phyloP scores from a whole-genome alignment of 139 green algal species.

The Chlamydomonas incerta region DNA sequence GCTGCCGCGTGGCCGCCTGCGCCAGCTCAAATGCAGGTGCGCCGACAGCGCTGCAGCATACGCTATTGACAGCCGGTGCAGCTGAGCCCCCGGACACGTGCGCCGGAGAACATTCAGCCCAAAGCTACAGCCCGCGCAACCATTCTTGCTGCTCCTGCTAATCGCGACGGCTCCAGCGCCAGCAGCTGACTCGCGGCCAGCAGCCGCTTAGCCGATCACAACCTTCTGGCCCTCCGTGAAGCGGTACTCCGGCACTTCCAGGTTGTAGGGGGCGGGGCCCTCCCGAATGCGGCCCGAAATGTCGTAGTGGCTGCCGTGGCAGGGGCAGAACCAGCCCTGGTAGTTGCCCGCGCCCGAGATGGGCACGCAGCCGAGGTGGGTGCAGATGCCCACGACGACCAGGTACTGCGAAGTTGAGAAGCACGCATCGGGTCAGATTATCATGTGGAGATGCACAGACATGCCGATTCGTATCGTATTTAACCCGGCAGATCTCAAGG shows the following conservation, averaged over 20 bases:
- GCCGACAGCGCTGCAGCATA: neutral
- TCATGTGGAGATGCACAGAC: too few species aligned
- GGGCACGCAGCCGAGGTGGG: conserved; percentile 98
- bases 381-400: conserved; percentile 98
- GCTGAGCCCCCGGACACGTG: too few species aligned
- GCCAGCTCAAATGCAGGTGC: too few species aligned
- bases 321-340: conserved; percentile 97
- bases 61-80: too few species aligned
- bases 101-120: too few species aligned
- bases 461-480: too few species aligned
- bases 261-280: conserved; percentile 97
- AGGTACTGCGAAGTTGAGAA: conserved; percentile 85
- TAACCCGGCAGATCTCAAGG: too few species aligned
- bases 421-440: too few species aligned
- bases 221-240: conserved; percentile 75
- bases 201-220: conserved; percentile 62
- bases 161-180: neutral
- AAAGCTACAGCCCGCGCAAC: too few species aligned
- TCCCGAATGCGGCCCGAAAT: conserved; percentile 94
- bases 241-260: conserved; percentile 91
- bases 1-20: too few species aligned
- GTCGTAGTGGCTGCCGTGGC: conserved; percentile 98
- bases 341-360: conserved; percentile 98
- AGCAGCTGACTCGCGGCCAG: neutral
- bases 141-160: too few species aligned